A percentile compares a stretch with the other conserved stretches of the same genome.
Evolutionary conservation across 2,329 filamentous ascomycete genomes (phyloP).

Genomic region (Didymosphaeria variabile): DNA sequence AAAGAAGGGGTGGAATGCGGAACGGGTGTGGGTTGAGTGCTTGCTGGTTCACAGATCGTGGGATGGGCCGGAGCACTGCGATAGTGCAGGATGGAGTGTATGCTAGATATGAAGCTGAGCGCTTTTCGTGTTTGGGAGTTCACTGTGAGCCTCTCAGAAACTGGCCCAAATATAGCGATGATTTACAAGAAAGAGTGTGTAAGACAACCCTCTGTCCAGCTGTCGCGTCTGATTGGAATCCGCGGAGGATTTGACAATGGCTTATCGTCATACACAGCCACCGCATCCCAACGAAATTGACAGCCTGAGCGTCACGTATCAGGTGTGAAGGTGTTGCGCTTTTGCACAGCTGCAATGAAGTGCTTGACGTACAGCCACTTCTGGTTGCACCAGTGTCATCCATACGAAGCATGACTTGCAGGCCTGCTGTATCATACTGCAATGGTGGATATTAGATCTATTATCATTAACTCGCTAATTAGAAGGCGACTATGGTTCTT

Average conservation of each 20-base stretch:
- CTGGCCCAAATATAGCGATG: neutral
- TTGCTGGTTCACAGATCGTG: too few species aligned
- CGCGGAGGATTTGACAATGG: neutral
- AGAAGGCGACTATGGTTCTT: too few species aligned
- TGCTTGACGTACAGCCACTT: neutral
- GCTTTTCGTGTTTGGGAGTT: neutral
- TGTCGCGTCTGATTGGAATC: neutral
- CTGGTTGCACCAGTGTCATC: neutral
- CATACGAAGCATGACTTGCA: neutral
- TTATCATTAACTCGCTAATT: too few species aligned
- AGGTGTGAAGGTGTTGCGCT: neutral
- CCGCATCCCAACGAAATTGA: neutral
- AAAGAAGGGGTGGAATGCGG: neutral
- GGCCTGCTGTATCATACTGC: neutral
- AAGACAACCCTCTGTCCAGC: neutral
- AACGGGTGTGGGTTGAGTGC: too few species aligned
- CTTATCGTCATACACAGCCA: neutral
- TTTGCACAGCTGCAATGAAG: neutral
- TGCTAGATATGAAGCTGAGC: too few species aligned
- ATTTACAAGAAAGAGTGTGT: neutral
- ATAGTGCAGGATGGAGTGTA: too few species aligned
- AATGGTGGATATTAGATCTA: too few species aligned
- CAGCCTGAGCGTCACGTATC: neutral
- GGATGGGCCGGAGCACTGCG: too few species aligned
- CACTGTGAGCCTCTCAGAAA: neutral